Evolutionary conservation across 2,329 filamentous ascomycete species (phyloP).

Genomic region (Diaporthe destruens): DNA sequence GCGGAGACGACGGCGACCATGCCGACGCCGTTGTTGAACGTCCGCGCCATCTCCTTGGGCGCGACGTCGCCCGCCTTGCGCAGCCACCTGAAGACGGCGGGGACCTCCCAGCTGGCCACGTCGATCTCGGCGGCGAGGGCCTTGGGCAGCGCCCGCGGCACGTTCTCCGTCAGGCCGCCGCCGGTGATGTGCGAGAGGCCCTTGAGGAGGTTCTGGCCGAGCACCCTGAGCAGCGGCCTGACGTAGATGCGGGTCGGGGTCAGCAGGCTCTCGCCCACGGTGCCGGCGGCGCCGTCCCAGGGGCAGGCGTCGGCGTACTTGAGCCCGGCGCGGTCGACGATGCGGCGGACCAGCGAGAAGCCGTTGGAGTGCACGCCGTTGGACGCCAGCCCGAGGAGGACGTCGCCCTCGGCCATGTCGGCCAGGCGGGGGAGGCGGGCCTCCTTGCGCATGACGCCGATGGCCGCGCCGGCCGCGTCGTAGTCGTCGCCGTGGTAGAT

Average conservation of each 20-base stretch:
- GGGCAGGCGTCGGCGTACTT: conserved; percentile 80
- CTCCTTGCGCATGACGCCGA: conserved; percentile 81
- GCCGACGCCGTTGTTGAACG: conserved; percentile 94
- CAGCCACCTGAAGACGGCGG: conserved; percentile 88
- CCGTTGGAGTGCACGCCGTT: conserved; percentile 95
- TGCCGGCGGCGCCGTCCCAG: conserved; percentile 70
- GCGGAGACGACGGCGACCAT: conserved; percentile 89
- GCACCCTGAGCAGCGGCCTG: conserved; percentile 77
- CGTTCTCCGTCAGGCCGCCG: conserved; percentile 91
- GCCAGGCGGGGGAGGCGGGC: conserved; percentile 81
- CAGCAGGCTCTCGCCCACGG: conserved; percentile 81
- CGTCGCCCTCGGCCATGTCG: conserved; percentile 84
- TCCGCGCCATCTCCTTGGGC: conserved; percentile 85
- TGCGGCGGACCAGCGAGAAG: conserved; percentile 94
- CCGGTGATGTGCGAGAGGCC: conserved; percentile 98
- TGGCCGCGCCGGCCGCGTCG: conserved; percentile 90
- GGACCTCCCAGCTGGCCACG: conserved; percentile 79
- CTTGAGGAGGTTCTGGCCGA: conserved; percentile 77
- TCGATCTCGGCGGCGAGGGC: conserved; percentile 85
- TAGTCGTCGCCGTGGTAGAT: conserved; percentile 92
- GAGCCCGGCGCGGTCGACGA: conserved; percentile 80
- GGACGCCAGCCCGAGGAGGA: conserved; percentile 87
- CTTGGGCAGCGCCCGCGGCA: conserved; percentile 90
- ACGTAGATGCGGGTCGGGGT: conserved; percentile 97
- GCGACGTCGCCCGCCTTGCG: conserved; percentile 79